Percentiles rank a stretch among this genome's conserved stretches.
Conservation (phyloP, 768 basidiomycete genomes). For the Phylloporus rhodoxanthus region DNA sequence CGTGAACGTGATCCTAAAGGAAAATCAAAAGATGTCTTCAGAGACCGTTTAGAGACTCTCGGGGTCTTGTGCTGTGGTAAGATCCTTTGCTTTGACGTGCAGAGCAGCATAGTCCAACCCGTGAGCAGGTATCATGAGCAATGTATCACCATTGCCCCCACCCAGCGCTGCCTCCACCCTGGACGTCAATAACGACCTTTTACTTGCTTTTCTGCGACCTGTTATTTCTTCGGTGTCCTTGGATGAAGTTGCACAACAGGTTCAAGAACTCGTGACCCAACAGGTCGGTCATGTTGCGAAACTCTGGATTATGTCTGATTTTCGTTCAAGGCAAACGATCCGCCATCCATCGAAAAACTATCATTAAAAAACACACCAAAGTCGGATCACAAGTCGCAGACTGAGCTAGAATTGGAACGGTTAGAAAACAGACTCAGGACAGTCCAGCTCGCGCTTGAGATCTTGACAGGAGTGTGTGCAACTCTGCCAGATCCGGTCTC, state of each 20-base stretch:
- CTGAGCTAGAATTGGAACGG: conserved; percentile 64
- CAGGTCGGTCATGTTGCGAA: conserved; percentile 36
- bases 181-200: conserved; percentile 65
- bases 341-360: conserved; percentile 45
- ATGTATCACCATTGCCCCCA: conserved; percentile 71
- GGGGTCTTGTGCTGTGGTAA: conserved; percentile 67
- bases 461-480: conserved; percentile 83
- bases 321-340: conserved; percentile 39
- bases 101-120: neutral
- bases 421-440: conserved; percentile 69
- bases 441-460: conserved; percentile 78
- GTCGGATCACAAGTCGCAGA: conserved; percentile 67
- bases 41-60: conserved; percentile 49
- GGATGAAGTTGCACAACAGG: conserved; percentile 41
- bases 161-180: conserved; percentile 53
- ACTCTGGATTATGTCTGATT: neutral
- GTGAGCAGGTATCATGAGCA: conserved; percentile 62
- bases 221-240: conserved; percentile 58
- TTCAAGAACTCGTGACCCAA: conserved; percentile 46
- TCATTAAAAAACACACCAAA: conserved; percentile 63
- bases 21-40: conserved; percentile 38
- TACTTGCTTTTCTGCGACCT: conserved; percentile 66
- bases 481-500: conserved; percentile 74
- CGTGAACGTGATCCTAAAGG: conserved; percentile 30
- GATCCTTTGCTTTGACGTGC: conserved; percentile 8